phyloP scores from a whole-genome alignment of 495 filamentous ascomycete species.

The Talaromyces ruber region DNA sequence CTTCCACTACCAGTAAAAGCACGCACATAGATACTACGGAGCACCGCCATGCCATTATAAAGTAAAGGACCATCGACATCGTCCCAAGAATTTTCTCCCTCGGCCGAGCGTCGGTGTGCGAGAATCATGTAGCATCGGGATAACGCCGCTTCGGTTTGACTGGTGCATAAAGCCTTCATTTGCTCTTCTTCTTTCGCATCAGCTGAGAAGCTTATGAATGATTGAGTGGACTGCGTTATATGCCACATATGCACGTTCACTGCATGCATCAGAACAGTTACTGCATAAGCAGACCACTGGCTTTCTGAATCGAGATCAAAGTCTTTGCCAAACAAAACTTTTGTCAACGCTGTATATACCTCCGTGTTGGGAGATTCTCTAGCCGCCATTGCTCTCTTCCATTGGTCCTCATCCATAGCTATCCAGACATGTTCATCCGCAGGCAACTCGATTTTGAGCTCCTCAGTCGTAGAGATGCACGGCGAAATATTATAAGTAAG shows the following conservation, averaged over 20 bases:
- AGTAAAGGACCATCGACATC: constrained; percentile 4
- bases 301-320: constrained; percentile 2
- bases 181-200: constrained; percentile 6
- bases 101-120: not conserved
- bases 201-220: constrained; percentile 6
- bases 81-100: not conserved
- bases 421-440: constrained; percentile 1
- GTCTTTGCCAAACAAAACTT: constrained; percentile 6
- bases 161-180: constrained; percentile 7
- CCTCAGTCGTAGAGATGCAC: constrained; percentile 4
- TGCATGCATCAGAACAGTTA: constrained; percentile 8
- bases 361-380: not conserved
- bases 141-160: constrained; percentile 5
- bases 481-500: constrained; percentile 6
- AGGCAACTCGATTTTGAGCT: constrained; percentile 7
- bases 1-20: constrained; percentile 5
- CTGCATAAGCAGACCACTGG: constrained; percentile 7
- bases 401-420: constrained; percentile 1
- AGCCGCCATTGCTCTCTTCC: constrained; percentile 1
- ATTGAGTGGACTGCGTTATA: constrained; percentile 9
- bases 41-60: constrained; percentile 7
- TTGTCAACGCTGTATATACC: constrained; percentile 2
- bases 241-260: constrained; percentile 9
- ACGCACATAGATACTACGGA: constrained; percentile 6
- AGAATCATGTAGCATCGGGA: constrained; percentile 4